These are phyloP conservation scores for Cryptococcus sp. DNA, from an alignment of 1,284 basidiomycete genomes.

Conservation along the genomic window DNA sequence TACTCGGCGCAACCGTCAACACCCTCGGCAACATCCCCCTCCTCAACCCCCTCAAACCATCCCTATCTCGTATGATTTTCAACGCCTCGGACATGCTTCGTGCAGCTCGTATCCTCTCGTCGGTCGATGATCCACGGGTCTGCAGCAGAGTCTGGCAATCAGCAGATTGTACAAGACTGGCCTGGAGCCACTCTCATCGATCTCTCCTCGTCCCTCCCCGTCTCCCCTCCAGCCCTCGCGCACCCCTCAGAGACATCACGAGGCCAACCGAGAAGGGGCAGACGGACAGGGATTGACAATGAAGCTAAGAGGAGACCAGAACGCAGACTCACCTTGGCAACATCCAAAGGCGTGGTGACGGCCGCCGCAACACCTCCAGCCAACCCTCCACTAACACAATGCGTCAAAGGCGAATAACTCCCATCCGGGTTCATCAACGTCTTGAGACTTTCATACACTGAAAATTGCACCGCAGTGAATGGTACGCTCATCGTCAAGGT, in stretches of 20 bases:
- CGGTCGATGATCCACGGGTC: constrained; percentile 78
- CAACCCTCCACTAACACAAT: constrained; percentile 84
- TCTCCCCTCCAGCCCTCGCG: too few relatives aligned
- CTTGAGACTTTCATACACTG: constrained; percentile 93
- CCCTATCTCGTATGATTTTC: constrained; percentile 76
- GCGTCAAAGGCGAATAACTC: constrained; percentile 82
- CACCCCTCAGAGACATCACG: not conserved
- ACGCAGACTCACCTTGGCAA: constrained; percentile 64
- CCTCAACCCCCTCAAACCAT: constrained; percentile 78
- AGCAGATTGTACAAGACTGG: not conserved
- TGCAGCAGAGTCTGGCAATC: constrained; percentile 56
- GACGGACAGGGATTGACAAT: not conserved
- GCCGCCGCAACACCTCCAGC: constrained; percentile 93
- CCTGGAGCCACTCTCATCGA: not conserved
- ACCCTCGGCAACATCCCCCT: constrained; percentile 88
- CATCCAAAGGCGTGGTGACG: constrained; percentile 93
- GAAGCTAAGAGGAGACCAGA: not conserved
- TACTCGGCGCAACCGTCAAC: constrained; percentile 93
- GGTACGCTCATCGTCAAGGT: constrained; percentile 96
- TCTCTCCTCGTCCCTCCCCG: not conserved
- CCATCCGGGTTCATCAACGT: constrained; percentile 76
- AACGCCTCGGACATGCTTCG: constrained; percentile 84
- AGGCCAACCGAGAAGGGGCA: not conserved
- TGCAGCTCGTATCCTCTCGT: constrained; percentile 75
- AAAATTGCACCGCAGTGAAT: constrained; percentile 97